Conservation (phyloP, 2,329 filamentous ascomycete genomes). For the Thyridium curvatum region DNA sequence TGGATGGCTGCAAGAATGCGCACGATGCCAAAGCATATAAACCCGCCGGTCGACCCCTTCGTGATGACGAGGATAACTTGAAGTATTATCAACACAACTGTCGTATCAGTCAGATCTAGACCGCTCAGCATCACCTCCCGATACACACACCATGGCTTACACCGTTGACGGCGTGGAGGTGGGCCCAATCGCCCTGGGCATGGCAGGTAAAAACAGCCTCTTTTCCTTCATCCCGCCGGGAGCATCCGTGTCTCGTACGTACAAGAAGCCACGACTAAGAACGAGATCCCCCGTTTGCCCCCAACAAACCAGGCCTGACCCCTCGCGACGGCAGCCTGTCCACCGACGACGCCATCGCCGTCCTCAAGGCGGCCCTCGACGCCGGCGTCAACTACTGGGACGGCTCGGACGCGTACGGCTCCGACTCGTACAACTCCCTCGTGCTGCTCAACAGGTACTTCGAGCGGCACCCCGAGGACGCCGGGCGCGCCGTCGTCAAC, state of each 20-base stretch:
- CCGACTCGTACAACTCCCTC: constrained; percentile 42
- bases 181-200: constrained; percentile 45
- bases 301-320: constrained; percentile 11
- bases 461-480: constrained; percentile 46
- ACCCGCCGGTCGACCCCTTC: too few species aligned
- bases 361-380: constrained; percentile 36
- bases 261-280: background rate
- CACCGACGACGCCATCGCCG: constrained; percentile 30
- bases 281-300: background rate
- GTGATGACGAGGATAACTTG: too few species aligned
- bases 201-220: constrained; percentile 37
- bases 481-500: constrained; percentile 45
- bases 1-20: too few species aligned
- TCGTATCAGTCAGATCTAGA: too few species aligned
- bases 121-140: too few species aligned
- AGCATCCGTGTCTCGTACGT: too few species aligned
- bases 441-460: constrained; percentile 49
- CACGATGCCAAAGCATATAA: too few species aligned
- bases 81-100: too few species aligned
- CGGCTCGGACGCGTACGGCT: constrained; percentile 41
- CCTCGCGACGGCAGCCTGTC: constrained; percentile 11
- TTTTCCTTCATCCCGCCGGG: background rate
- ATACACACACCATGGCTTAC: constrained; percentile 18
- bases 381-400: constrained; percentile 19
- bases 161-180: constrained; percentile 35